phyloP scores from a whole-genome alignment of 2,329 filamentous ascomycete species.

The Geoglossum cookeanum region DNA sequence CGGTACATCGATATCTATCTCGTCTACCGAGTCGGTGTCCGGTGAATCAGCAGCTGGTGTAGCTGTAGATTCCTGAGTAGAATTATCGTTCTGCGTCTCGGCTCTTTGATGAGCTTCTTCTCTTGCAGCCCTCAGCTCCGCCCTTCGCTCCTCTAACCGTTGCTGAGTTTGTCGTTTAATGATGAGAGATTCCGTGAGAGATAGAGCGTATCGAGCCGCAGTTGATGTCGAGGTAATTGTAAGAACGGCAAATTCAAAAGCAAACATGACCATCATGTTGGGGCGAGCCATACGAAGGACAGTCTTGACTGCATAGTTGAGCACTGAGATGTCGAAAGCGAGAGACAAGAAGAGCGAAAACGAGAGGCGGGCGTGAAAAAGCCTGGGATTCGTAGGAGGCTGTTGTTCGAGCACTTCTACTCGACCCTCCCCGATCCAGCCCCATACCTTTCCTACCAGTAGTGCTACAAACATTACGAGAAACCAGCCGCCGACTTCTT shows the following conservation, averaged over 20 bases:
- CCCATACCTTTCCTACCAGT: constrained; percentile 90
- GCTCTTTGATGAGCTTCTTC: constrained; percentile 26
- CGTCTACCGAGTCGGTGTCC: constrained; percentile 60
- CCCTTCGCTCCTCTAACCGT: constrained; percentile 47
- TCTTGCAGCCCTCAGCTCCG: constrained; percentile 39
- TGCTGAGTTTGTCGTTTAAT: constrained; percentile 53
- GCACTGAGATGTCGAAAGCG: constrained; percentile 59
- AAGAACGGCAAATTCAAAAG: constrained; percentile 89
- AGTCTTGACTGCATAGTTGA: constrained; percentile 61
- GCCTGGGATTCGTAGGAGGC: constrained; percentile 65
- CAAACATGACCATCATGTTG: constrained; percentile 99
- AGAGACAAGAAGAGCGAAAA: constrained; percentile 63
- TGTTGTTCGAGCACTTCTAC: constrained; percentile 93
- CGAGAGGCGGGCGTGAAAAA: constrained; percentile 73
- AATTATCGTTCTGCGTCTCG: constrained; percentile 14
- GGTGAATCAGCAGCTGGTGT: constrained; percentile 27
- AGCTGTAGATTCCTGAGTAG: constrained; percentile 17
- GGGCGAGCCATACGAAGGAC: constrained; percentile 78
- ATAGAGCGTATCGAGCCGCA: constrained; percentile 56
- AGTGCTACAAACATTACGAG: constrained; percentile 89
- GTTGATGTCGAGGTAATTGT: constrained; percentile 66
- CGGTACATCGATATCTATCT: constrained; percentile 85
- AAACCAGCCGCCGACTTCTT: constrained; percentile 88
- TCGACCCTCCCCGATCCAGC: constrained; percentile 90
- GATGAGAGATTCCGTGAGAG: constrained; percentile 58